Evolutionary conservation across 805 yeast genomes (phyloP), one percentile per base, ranked within the genome.

Genomic region (Metschnikowia aberdeeniae): DNA sequence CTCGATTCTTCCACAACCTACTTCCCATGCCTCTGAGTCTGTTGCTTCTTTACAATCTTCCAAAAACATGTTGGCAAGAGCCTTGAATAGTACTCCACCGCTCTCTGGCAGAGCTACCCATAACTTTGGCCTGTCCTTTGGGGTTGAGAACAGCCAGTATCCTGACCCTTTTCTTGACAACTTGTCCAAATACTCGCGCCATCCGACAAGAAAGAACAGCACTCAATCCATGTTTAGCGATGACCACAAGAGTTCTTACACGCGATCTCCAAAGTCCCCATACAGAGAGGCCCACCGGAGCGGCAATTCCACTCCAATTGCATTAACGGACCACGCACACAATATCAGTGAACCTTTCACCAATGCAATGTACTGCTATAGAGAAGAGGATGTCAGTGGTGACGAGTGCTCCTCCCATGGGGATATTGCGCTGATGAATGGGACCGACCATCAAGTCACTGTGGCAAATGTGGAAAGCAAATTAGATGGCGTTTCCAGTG

Each of bases 321-420:
- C 45, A 28, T 4, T 39, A 6, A 30, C 50, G 7, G 44, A 55
- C 13, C 51, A 46, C 20, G 30, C 51, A 8, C 54, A 45, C 11
- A 58, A 61, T 34, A 50, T 59, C 11, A 54, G 50, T 36, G 65
- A 56, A 22, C 54, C 45, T 2, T 66, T 56, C 47, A 59, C 57
- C 35, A 68, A 59, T 14, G 68, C 60, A 6, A 53, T 53, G 34
- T 59, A 58, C 37, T 57, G 62, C 17, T 60, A 57, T 37, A 60
- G 58, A 13, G 64, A 57, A n/a, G 66, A 61, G 38, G 60, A 52
- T 24, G 60, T 49, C 9, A 55, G 59, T 36, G 63, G 54, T 13
- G 70, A 60, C 26, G 71, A 63, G 26, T 50, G 52, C 6, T 60
- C 66, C 6, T 59, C 57, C n/a, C 67, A 62, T 28, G 67, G 61